Percentiles rank a stretch among this genome's conserved stretches.
phyloP scores from a whole-genome alignment of 208 protist genomes.

The Strigomonas culicis region DNA sequence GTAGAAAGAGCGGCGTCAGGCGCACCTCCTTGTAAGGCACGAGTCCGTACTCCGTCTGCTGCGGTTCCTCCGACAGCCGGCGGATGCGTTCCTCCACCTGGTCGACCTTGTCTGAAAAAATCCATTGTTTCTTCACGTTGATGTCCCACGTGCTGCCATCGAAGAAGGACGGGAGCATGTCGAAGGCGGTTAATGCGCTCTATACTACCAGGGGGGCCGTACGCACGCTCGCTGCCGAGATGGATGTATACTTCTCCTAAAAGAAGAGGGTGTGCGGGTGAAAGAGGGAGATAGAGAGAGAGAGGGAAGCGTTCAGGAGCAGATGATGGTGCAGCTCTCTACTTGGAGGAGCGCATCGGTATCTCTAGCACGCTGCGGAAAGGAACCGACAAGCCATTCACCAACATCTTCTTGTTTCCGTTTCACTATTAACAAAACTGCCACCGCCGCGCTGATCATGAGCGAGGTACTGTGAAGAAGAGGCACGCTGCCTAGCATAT shows the following conservation, averaged over 20 bases:
- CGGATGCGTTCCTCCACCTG: conserved; percentile 6
- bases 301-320: neutral
- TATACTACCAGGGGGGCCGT: no score
- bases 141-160: conserved; percentile 20
- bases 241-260: neutral
- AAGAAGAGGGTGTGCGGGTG: neutral
- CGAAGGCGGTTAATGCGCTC: no score
- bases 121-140: conserved; percentile 30
- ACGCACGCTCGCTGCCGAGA: no score
- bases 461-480: no score
- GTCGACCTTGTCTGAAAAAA: conserved; percentile 34
- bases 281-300: neutral
- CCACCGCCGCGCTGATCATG: no score
- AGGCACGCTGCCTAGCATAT: no score
- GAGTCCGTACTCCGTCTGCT: conserved; percentile 7
- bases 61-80: neutral
- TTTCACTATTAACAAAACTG: no score
- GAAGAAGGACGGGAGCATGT: neutral
- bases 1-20: conserved; percentile 43
- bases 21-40: conserved; percentile 25
- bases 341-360: no score
- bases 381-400: no score
- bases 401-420: no score
- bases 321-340: no score
- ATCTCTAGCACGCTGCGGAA: no score